A percentile compares a stretch with the other conserved stretches of the same genome.
Conservation (phyloP, 345 rosid species). For the Atalantia buxifolia region DNA sequence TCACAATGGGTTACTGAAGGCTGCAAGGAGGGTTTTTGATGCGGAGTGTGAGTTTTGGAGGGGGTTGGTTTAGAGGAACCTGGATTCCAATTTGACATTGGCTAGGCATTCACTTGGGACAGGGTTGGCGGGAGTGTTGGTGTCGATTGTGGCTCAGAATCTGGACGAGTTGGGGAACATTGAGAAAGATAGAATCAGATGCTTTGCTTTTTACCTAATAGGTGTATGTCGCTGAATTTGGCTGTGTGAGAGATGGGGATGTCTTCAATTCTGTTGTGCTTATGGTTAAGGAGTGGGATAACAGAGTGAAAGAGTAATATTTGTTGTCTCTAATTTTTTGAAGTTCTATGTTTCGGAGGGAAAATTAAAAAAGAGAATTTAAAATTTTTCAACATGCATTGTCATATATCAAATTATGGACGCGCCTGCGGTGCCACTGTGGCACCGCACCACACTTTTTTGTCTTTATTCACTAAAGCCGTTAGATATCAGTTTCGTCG, state of each 20-base stretch:
- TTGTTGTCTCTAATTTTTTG: too few relatives aligned
- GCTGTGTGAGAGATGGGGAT: constrained; percentile 88
- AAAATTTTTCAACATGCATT: too few relatives aligned
- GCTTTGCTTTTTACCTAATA: constrained; percentile 85
- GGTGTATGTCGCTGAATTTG: constrained; percentile 89
- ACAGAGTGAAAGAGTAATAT: too few relatives aligned
- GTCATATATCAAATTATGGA: too few relatives aligned
- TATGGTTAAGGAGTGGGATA: background rate
- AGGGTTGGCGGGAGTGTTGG: constrained; percentile 63
- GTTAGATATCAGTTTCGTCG: too few relatives aligned
- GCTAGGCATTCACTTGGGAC: constrained; percentile 91
- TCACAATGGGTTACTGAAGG: too few relatives aligned
- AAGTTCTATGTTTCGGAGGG: too few relatives aligned
- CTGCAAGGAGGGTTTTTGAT: constrained; percentile 42
- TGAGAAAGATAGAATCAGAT: constrained; percentile 73
- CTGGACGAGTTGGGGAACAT: constrained; percentile 20
- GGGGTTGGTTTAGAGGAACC: constrained; percentile 50
- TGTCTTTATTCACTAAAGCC: too few relatives aligned
- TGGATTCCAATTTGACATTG: constrained; percentile 68
- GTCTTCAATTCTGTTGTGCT: constrained; percentile 78
- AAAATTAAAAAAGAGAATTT: too few relatives aligned
- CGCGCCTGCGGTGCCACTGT: too few relatives aligned
- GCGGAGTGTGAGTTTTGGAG: constrained; percentile 54
- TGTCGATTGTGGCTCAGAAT: constrained; percentile 51
- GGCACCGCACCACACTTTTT: too few relatives aligned